phyloP scores from a whole-genome alignment of 371 early-diverging fungal genomes.

The Rhizopus stolonifer region DNA sequence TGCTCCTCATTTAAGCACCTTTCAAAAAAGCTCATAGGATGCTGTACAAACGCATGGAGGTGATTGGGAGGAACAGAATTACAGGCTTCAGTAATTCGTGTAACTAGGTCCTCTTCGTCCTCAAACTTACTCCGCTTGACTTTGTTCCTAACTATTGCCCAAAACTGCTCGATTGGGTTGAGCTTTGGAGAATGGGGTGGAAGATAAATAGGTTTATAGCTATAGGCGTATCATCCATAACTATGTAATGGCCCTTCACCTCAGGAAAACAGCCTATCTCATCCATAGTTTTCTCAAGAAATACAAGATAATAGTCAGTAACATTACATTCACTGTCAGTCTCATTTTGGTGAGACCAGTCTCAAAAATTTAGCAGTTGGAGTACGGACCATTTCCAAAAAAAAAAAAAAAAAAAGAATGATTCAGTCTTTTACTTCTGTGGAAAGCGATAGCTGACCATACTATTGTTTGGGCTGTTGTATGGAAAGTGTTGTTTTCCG shows the following conservation, averaged over 20 bases:
- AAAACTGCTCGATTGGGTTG: conserved; percentile 2
- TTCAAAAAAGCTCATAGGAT: conserved; percentile 8
- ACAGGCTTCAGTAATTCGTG: conserved; percentile 1
- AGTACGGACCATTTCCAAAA: too few relatives aligned
- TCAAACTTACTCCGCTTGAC: conserved; percentile 3
- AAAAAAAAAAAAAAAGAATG: too few relatives aligned
- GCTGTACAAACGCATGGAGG: conserved; percentile 12
- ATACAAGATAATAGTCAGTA: conserved; percentile 18
- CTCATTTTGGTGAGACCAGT: too few relatives aligned
- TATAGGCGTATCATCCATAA: conserved; percentile 15
- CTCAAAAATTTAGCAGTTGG: too few relatives aligned
- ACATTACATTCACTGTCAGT: too few relatives aligned
- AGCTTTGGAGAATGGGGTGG: conserved; percentile 1
- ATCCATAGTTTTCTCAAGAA: conserved; percentile 23
- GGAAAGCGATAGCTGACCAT: too few relatives aligned
- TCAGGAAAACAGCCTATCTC: conserved; percentile 17
- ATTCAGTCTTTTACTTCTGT: too few relatives aligned
- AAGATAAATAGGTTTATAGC: conserved; percentile 3
- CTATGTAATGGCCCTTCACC: conserved; percentile 18
- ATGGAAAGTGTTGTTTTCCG: too few relatives aligned
- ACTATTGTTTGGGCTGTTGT: too few relatives aligned
- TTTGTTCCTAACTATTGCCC: conserved; percentile 1
- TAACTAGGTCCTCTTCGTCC: neutral
- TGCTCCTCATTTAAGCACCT: conserved; percentile 17
- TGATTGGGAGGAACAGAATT: neutral